Evolutionary conservation across 257 asterid species (phyloP).

Genomic region (Solanum acaule): DNA sequence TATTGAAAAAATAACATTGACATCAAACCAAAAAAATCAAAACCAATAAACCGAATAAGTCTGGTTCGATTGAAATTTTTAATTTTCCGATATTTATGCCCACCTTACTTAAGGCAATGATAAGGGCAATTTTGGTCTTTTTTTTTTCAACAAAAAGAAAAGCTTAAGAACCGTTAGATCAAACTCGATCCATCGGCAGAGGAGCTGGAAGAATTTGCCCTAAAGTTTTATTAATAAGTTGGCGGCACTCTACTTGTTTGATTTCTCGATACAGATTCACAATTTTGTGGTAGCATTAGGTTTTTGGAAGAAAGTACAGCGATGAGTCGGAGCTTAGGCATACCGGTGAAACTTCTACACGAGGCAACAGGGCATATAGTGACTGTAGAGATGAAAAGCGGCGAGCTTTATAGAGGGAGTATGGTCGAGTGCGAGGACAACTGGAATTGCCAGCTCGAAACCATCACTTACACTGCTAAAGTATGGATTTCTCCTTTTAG

Average conservation of each 20-base stretch:
- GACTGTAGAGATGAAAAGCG: conserved; percentile 92
- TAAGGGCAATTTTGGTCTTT: not conserved
- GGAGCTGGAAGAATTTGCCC: not conserved
- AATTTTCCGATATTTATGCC: not conserved
- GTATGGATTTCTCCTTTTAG: not conserved
- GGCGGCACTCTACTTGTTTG: not conserved
- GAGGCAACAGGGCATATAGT: conserved; percentile 95
- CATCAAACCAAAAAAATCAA: too few relatives aligned
- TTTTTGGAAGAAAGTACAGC: not conserved
- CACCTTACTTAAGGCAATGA: not conserved
- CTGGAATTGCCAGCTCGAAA: conserved; percentile 54
- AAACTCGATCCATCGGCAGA: not conserved
- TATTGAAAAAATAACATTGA: too few relatives aligned
- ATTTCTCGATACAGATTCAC: not conserved
- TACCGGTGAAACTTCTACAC: conserved; percentile 97
- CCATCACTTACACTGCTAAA: conserved; percentile 48
- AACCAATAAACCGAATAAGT: too few relatives aligned
- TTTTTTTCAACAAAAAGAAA: not conserved
- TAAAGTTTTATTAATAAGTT: not conserved
- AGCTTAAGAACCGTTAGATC: not conserved
- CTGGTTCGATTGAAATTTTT: rapidly evolving
- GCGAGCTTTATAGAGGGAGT: conserved; percentile 90
- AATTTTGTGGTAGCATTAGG: conserved; percentile 2
- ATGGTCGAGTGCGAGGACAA: conserved; percentile 67
- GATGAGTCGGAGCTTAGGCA: conserved; percentile 95